These are phyloP conservation scores for Babjeviella inositovora DNA, from an alignment of 805 yeast species.

Conservation along the genomic window DNA sequence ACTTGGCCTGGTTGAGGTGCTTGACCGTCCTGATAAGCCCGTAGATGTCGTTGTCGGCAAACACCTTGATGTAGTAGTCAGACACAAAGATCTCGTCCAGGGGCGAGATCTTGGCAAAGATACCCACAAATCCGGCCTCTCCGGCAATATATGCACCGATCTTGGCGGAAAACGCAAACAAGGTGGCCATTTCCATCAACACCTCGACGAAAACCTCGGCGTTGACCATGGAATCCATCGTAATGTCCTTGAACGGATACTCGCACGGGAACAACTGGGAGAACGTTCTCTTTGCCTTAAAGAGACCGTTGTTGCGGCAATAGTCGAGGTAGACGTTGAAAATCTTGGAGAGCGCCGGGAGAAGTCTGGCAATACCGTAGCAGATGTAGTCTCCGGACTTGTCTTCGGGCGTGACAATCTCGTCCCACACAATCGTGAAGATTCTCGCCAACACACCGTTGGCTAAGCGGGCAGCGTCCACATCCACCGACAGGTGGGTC, in stretches of 20 bases:
- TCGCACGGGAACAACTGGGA: conserved; percentile 53
- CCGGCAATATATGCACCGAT: conserved; percentile 23
- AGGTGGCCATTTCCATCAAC: conserved; percentile 48
- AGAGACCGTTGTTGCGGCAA: conserved; percentile 25
- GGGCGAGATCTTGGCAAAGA: conserved; percentile 15
- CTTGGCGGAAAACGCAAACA: conserved; percentile 39
- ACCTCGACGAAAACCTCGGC: conserved; percentile 59
- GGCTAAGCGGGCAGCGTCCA: conserved; percentile 51
- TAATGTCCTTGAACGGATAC: conserved; percentile 46
- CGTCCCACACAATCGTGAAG: conserved; percentile 19
- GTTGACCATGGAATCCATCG: conserved; percentile 62
- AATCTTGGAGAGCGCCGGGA: conserved; percentile 36
- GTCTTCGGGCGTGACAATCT: conserved; percentile 10
- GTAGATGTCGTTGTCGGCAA: conserved; percentile 21
- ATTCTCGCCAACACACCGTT: conserved; percentile 38
- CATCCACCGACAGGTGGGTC: conserved; percentile 25
- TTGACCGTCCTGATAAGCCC: conserved; percentile 31
- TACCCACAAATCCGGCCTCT: conserved; percentile 21
- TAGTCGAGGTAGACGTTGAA: conserved; percentile 35
- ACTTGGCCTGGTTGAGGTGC: conserved; percentile 32
- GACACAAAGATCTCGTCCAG: conserved; percentile 23
- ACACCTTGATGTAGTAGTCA: conserved; percentile 19
- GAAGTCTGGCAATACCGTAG: conserved; percentile 29
- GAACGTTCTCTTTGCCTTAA: conserved; percentile 46
- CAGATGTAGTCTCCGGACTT: conserved; percentile 19